Evolutionary conservation across 2,329 filamentous ascomycete genomes (phyloP), one percentile per base, ranked within the genome.

Genomic region (Cladosporium colombiae): DNA sequence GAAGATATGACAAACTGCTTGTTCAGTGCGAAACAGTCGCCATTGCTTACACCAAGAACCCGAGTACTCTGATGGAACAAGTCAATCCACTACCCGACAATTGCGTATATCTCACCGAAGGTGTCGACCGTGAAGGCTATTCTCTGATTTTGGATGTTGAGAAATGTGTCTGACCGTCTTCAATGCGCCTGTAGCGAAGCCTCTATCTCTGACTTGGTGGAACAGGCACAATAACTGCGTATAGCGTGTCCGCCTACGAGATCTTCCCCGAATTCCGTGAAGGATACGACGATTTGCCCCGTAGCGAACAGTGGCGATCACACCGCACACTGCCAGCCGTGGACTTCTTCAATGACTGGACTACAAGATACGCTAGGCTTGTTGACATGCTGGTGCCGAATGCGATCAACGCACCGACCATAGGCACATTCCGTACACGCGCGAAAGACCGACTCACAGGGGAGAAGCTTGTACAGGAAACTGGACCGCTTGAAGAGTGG

Each of bases 271-370:
- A 53, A 8, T 27, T 6, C 37, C 27, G n/a, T 18, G 29, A 56
- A 27, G 25, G 10, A 14, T 63, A 55, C 35, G 49, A 63, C 29
- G 29, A 31, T 10, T 25, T 44, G 29, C 61, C 49, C 16, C 18
- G 33, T 14, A 40, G n/a, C 49, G 46, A 63, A 44, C 49, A 55
- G 18, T 55, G 61, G 61, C 33, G 25, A 55, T 18, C 61, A 37
- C 55, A 57, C 16, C n/a, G 55, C 31, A 58, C 62, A 16, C 64
- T 70, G 33, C 55, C 67, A 18, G 56, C 66, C 66, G 77, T 84
- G 68, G 78, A 85, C 69, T 82, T 81, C 66, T 82, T 85, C 66
- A 84, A 85, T 40, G 86, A 91, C 3, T 57, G 55, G 55, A 8
- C 55, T 11, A 18, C 18, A 57, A 57, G 33, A 18, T 63, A 63